Evolutionary conservation across 495 filamentous ascomycete genomes (phyloP).

Genomic region (Penicillium waksmanii): DNA sequence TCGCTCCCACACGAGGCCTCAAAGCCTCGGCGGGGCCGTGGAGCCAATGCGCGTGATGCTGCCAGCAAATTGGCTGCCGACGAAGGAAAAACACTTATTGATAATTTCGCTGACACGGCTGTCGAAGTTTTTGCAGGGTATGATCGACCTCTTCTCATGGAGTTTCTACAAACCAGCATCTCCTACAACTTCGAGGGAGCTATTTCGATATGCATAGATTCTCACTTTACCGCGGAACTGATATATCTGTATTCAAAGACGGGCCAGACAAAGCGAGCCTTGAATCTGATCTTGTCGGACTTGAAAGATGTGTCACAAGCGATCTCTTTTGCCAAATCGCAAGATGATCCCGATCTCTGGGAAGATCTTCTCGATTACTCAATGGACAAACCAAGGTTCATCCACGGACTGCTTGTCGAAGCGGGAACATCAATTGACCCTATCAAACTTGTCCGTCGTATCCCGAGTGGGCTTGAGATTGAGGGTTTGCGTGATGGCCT

Average conservation of each 20-base stretch:
- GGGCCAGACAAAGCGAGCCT: slow-evolving; percentile 84
- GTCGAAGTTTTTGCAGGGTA: slow-evolving; percentile 85
- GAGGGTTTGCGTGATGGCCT: slow-evolving; percentile 85
- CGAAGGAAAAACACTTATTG: slow-evolving; percentile 76
- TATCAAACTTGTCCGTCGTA: slow-evolving; percentile 83
- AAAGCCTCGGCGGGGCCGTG: slow-evolving; percentile 44
- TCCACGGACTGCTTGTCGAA: slow-evolving; percentile 88
- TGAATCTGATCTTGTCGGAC: slow-evolving; percentile 88
- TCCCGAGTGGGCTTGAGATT: slow-evolving; percentile 89
- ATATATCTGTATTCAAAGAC: slow-evolving; percentile 95
- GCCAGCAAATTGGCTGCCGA: slow-evolving; percentile 52
- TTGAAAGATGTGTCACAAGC: slow-evolving; percentile 87
- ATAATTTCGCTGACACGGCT: slow-evolving; percentile 82
- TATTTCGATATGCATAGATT: slow-evolving; percentile 73
- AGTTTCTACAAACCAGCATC: slow-evolving; percentile 82
- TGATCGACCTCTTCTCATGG: slow-evolving; percentile 77
- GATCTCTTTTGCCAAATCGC: slow-evolving; percentile 90
- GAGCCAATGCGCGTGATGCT: slow-evolving; percentile 42
- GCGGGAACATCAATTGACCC: slow-evolving; percentile 92
- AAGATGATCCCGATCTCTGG: slow-evolving; percentile 90
- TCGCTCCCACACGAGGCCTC: slow-evolving; percentile 46
- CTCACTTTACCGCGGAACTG: slow-evolving; percentile 81
- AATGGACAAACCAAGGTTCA: slow-evolving; percentile 96
- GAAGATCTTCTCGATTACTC: slow-evolving; percentile 91
- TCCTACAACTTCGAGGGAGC: slow-evolving; percentile 81